A percentile compares a stretch with the other conserved stretches of the same genome.
phyloP scores from a whole-genome alignment of 192 early-diverging fungal genomes.

The Mortierella hygrophila region DNA sequence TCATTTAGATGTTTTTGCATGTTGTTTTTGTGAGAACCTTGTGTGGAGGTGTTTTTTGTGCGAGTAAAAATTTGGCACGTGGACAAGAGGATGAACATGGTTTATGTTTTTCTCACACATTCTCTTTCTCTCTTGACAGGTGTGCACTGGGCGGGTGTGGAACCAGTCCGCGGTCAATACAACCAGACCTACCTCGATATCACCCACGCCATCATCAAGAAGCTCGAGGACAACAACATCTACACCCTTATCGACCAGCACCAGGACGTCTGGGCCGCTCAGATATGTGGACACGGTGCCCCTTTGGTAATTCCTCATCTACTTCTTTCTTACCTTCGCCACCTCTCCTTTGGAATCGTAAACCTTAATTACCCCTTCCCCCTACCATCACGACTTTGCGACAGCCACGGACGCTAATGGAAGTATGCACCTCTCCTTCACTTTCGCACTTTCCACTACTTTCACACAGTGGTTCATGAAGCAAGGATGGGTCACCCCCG shows the following conservation, averaged over 20 bases:
- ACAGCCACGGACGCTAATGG: neutral
- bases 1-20: neutral
- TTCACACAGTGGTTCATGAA: conserved; percentile 44
- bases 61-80: neutral
- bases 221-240: conserved; percentile 65
- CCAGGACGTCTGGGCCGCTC: conserved; percentile 67
- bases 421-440: neutral
- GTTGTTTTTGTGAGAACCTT: neutral
- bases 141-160: conserved; percentile 74
- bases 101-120: neutral
- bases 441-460: no score
- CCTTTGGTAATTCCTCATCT: conserved; percentile 49
- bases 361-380: neutral
- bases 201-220: conserved; percentile 62
- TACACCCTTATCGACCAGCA: conserved; percentile 76
- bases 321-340: neutral
- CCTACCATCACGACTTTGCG: no score
- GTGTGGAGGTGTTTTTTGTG: neutral
- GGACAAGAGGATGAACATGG: neutral
- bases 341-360: neutral
- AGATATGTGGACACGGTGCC: conserved; percentile 67
- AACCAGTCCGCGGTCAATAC: conserved; percentile 69
- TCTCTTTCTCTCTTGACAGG: conserved; percentile 18
- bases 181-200: conserved; percentile 68
- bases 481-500: conserved; percentile 50